Evolutionary conservation across 1,284 basidiomycete genomes (phyloP).

Genomic region (Tilletia caries): DNA sequence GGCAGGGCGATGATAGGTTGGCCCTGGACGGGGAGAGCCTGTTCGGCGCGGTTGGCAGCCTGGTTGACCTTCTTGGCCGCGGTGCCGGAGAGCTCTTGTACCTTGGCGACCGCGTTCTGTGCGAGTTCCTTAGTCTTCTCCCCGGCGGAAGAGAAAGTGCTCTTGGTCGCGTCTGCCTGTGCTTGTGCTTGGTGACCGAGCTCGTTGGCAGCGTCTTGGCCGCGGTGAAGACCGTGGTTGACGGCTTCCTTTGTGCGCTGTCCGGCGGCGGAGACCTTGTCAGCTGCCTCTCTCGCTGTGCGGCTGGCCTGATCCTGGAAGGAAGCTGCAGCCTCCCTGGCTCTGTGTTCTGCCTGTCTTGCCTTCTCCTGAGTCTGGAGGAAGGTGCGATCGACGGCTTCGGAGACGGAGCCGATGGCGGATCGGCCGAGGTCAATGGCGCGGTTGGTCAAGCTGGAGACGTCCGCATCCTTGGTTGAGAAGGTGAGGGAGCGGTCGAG

Average conservation of each 20-base stretch:
- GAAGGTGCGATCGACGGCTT: conserved; percentile 16
- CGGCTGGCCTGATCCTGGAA: conserved; percentile 28
- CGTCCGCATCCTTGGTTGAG: conserved; percentile 19
- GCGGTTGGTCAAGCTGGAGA: conserved; percentile 17
- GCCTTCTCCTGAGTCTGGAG: conserved; percentile 36
- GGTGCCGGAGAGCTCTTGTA: conserved; percentile 11
- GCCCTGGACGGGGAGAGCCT: conserved; percentile 26
- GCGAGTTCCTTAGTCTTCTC: conserved; percentile 57
- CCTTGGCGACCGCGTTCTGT: conserved; percentile 54
- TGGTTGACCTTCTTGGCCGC: neutral
- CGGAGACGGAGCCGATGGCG: conserved; percentile 8
- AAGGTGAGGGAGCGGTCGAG: conserved; percentile 36
- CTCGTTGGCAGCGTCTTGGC: conserved; percentile 28
- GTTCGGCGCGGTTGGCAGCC: conserved; percentile 23
- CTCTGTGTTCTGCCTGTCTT: conserved; percentile 24
- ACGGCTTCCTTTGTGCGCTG: conserved; percentile 24
- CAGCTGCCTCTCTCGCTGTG: conserved; percentile 46
- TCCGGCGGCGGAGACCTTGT: conserved; percentile 26
- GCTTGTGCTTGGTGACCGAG: conserved; percentile 12
- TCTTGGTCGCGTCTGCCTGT: neutral
- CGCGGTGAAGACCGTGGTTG: conserved; percentile 35
- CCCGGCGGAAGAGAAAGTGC: conserved; percentile 23
- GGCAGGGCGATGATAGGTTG: conserved; percentile 48
- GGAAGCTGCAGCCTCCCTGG: conserved; percentile 28
- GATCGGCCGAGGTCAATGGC: neutral